Evolutionary conservation across 139 green algal species (phyloP).

Genomic region (Chlamydomonas incerta): DNA sequence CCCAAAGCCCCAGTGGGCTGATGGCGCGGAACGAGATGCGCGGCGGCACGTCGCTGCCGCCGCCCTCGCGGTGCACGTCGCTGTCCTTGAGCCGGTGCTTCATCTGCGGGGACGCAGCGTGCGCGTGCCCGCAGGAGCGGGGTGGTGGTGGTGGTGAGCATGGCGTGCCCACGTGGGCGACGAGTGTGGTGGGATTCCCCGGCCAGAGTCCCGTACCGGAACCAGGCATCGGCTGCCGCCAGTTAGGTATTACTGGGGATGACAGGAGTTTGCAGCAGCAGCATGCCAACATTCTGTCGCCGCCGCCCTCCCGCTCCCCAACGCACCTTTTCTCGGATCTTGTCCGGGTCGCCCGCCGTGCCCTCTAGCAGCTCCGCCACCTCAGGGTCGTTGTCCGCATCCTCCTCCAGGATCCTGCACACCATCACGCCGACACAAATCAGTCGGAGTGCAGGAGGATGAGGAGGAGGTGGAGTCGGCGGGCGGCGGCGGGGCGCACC

Average conservation of each 20-base stretch:
- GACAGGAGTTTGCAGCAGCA: neutral
- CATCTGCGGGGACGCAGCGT: conserved; percentile 28
- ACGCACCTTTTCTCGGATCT: conserved; percentile 59
- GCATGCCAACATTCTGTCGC: neutral
- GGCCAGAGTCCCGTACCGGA: no score
- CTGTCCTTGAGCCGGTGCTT: conserved; percentile 11
- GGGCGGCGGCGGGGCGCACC: no score
- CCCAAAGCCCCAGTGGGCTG: conserved; percentile 76
- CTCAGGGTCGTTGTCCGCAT: conserved; percentile 68
- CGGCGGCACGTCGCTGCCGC: conserved; percentile 48
- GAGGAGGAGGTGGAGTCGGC: neutral
- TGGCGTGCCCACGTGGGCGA: neutral
- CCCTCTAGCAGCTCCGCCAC: conserved; percentile 63
- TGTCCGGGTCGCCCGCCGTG: conserved; percentile 63
- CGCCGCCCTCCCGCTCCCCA: neutral
- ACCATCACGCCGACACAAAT: neutral
- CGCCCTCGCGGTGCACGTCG: conserved; percentile 22
- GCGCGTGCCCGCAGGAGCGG: neutral
- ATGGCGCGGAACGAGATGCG: conserved; percentile 69
- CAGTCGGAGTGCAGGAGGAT: neutral
- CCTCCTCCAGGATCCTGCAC: conserved; percentile 66
- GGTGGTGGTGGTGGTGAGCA: neutral
- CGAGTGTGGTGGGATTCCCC: no score
- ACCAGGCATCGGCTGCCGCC: no score
- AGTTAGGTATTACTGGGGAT: neutral